Conservation (phyloP, 1,284 basidiomycete genomes). For the Boletus sp. region DNA sequence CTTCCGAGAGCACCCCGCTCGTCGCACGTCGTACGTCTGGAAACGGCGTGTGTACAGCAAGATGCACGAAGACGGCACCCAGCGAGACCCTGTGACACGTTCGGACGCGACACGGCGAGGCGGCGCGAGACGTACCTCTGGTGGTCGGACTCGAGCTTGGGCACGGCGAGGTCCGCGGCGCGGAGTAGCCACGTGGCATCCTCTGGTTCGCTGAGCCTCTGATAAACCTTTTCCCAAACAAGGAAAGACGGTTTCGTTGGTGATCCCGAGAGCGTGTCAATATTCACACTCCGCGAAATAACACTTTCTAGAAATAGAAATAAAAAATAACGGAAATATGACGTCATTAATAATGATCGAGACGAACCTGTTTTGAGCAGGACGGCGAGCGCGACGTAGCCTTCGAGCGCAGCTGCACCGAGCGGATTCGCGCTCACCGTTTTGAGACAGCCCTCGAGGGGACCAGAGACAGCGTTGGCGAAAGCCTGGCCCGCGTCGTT, state of each 20-base stretch:
- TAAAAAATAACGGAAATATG: background rate
- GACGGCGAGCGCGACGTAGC: constrained; percentile 76
- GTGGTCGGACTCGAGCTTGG: constrained; percentile 55
- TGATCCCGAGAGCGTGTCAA: constrained; percentile 50
- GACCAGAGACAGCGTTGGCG: constrained; percentile 56
- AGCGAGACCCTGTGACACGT: constrained; percentile 52
- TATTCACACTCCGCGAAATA: constrained; percentile 44
- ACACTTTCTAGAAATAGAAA: constrained; percentile 28
- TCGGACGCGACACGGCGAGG: background rate
- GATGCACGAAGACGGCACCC: constrained; percentile 69
- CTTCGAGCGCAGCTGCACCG: constrained; percentile 77
- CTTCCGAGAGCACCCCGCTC: constrained; percentile 47
- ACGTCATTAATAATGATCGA: constrained; percentile 17
- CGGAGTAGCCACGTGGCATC: constrained; percentile 85
- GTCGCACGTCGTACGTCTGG: constrained; percentile 57
- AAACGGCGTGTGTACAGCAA: constrained; percentile 62
- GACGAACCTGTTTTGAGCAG: constrained; percentile 56
- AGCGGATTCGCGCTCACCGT: constrained; percentile 61
- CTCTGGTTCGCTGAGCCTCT: constrained; percentile 63
- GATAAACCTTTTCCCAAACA: constrained; percentile 85
- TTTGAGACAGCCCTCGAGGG: constrained; percentile 75
- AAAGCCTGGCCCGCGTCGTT: constrained; percentile 50
- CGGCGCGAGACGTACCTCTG: constrained; percentile 52
- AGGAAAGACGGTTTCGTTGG: constrained; percentile 82
- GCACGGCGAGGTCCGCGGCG: constrained; percentile 58